A percentile compares a stretch with the other conserved stretches of the same genome.
phyloP scores from a whole-genome alignment of 202 grass and related monocot species.

The Musa balbisiana region DNA sequence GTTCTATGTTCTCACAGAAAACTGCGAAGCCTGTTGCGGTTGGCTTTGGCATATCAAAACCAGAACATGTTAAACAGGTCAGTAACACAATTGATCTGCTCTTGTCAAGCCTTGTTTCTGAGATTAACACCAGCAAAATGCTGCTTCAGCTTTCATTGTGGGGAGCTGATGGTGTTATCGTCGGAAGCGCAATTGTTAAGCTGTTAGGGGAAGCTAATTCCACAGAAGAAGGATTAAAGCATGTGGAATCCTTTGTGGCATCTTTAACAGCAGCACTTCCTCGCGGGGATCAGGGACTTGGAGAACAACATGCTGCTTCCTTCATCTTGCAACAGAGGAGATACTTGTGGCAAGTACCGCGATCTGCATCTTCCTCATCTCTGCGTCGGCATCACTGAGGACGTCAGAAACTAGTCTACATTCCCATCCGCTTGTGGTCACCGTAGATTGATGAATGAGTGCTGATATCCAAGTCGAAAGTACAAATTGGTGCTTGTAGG shows the following conservation, averaged over 20 bases:
- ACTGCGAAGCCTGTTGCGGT: conserved; percentile 48
- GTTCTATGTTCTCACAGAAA: conserved; percentile 18
- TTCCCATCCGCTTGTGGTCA: no score
- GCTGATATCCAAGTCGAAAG: no score
- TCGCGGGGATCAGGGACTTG: not conserved
- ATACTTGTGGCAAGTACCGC: no score
- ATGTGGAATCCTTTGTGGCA: not conserved
- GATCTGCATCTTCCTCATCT: no score
- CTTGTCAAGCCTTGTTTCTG: not conserved
- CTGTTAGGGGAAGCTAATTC: not conserved
- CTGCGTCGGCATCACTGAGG: no score
- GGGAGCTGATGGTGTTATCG: not conserved
- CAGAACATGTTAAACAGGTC: conserved; percentile 57
- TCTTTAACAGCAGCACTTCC: not conserved
- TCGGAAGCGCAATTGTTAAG: not conserved
- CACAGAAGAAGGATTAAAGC: not conserved
- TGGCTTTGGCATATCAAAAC: conserved; percentile 54
- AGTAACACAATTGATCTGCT: not conserved
- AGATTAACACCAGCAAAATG: not conserved
- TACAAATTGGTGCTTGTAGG: no score
- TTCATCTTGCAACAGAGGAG: no score
- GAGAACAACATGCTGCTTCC: no score
- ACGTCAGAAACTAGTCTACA: no score
- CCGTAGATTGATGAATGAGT: no score
- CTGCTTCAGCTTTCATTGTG: not conserved